Evolutionary conservation across 177 flowering plant species (phyloP).

Genomic region (Vitis hybrid): DNA sequence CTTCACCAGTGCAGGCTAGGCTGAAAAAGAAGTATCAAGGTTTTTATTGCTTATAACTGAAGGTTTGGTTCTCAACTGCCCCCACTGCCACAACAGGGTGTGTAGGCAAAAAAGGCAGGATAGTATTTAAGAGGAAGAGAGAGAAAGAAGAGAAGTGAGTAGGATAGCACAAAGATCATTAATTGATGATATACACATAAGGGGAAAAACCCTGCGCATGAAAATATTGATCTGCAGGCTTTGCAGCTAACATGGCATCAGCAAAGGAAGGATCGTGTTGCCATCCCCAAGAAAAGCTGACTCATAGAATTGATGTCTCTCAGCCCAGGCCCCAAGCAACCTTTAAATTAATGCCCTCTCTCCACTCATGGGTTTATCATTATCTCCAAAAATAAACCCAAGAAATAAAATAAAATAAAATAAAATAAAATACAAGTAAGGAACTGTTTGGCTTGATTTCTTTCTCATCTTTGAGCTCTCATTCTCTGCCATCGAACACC

Average conservation of each 20-base stretch:
- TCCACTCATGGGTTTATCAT: not conserved
- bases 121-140: not conserved
- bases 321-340: not conserved
- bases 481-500: not conserved
- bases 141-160: not conserved
- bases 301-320: slow-evolving; percentile 1
- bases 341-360: slow-evolving; percentile 2
- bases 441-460: not conserved
- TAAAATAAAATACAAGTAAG: not conserved
- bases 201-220: not conserved
- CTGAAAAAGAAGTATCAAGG: too few species aligned
- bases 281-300: slow-evolving; percentile 10
- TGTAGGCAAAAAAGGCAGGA: too few species aligned
- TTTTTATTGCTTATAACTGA: too few species aligned
- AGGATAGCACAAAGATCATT: not conserved
- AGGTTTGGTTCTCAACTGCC: too few species aligned
- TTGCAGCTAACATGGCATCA: slow-evolving; percentile 7
- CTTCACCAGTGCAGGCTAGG: too few species aligned
- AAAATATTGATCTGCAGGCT: slow-evolving; percentile 6
- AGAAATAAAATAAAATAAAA: too few species aligned
- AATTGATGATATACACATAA: not conserved
- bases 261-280: not conserved
- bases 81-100: too few species aligned
- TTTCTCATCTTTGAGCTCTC: not conserved
- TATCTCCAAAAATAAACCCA: not conserved